These are phyloP conservation scores for Grigorovia transvaalensis DNA, from an alignment of 805 yeast species.

Conservation along the genomic window DNA sequence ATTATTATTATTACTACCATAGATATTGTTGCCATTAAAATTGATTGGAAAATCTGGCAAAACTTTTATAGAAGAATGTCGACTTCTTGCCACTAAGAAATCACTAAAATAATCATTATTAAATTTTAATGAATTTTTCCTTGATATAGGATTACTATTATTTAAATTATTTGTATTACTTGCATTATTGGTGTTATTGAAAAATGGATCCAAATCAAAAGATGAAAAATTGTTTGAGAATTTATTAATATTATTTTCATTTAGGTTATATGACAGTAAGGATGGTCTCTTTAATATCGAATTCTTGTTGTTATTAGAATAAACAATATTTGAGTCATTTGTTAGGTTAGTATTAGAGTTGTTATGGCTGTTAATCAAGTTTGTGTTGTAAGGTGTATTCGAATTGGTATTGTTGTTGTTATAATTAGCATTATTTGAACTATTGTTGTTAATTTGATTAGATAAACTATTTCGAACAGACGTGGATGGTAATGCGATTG, in stretches of 20 bases:
- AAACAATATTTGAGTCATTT: not conserved
- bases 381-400: not conserved
- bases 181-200: not conserved
- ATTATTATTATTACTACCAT: not conserved
- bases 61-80: conserved; percentile 23
- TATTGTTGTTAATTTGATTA: not conserved
- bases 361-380: not conserved
- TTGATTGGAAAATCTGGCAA: conserved; percentile 2
- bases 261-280: conserved; percentile 1
- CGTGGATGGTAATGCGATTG: not conserved
- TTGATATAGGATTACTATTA: conserved; percentile 8
- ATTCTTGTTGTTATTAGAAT: not conserved
- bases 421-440: not conserved
- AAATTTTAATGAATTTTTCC: conserved; percentile 25
- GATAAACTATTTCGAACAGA: not conserved
- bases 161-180: not conserved
- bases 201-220: conserved; percentile 6
- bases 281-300: conserved; percentile 1
- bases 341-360: not conserved
- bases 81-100: conserved; percentile 21
- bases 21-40: not conserved
- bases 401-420: not conserved
- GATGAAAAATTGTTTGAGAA: not conserved
- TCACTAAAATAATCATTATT: conserved; percentile 23
- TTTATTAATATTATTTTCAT: not conserved